These are phyloP conservation scores for Lavandula angustifolia DNA, from an alignment of 257 asterid species.

Conservation along the genomic window DNA sequence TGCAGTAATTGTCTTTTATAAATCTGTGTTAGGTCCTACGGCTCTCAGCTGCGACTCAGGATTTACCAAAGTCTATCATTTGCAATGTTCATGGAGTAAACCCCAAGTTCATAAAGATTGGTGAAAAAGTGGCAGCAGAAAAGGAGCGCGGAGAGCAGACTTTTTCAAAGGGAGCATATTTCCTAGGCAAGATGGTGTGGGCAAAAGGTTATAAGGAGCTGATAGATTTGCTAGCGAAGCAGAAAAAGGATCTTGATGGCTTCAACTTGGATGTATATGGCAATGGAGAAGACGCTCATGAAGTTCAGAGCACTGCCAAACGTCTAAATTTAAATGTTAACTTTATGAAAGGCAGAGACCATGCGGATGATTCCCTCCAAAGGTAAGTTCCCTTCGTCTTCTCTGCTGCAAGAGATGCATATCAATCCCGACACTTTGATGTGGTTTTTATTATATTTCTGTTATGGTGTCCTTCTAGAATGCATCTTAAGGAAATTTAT, in stretches of 20 bases:
- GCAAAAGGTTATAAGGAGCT: constrained; percentile 96
- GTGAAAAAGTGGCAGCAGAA: constrained; percentile 84
- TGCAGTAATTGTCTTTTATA: constrained; percentile 5
- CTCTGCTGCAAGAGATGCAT: background rate
- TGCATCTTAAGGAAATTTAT: background rate
- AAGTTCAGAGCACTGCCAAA: constrained; percentile 84
- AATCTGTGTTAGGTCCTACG: constrained; percentile 73
- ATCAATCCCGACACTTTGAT: background rate
- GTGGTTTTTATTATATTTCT: constrained; percentile 11
- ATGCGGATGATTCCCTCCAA: constrained; percentile 89
- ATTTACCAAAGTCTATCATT: constrained; percentile 74
- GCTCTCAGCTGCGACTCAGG: constrained; percentile 97
- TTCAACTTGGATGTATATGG: constrained; percentile 94
- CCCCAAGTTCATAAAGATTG: constrained; percentile 83
- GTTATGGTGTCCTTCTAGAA: background rate
- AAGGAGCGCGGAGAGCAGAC: constrained; percentile 73
- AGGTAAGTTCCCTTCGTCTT: constrained; percentile 51
- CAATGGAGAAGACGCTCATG: constrained; percentile 95
- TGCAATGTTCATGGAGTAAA: constrained; percentile 99
- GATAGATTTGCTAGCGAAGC: constrained; percentile 81
- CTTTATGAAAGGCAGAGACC: constrained; percentile 97
- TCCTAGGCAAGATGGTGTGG: constrained; percentile 99
- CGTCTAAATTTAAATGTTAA: constrained; percentile 76
- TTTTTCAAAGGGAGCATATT: constrained; percentile 94
- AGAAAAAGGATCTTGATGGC: constrained; percentile 73